Percentiles rank a stretch among this genome's conserved stretches.
These are phyloP conservation scores for Candida qinlingensis DNA, from an alignment of 805 yeast species.

Conservation along the genomic window DNA sequence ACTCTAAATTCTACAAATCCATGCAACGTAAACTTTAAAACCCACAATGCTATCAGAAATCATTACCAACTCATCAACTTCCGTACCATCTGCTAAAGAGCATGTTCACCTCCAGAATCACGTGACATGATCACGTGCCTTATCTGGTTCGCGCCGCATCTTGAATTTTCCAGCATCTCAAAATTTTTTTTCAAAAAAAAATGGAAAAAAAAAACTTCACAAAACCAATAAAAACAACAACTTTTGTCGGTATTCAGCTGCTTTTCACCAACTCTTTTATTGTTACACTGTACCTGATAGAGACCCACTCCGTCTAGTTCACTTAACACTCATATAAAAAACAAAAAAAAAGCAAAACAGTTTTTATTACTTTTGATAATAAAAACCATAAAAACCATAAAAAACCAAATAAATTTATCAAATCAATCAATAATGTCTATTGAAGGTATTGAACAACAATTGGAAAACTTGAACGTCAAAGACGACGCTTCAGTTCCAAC, in stretches of 20 bases:
- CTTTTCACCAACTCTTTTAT: background rate
- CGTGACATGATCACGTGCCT: background rate
- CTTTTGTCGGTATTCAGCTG: conserved; percentile 5
- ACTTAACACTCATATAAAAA: background rate
- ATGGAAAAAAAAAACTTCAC: background rate
- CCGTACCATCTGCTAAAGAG: background rate
- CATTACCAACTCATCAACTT: no score
- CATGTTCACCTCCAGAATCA: background rate
- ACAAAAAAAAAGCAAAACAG: background rate
- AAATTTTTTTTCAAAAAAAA: background rate
- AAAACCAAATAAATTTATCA: conserved; percentile 12
- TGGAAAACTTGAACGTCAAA: conserved; percentile 43
- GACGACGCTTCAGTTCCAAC: conserved; percentile 28
- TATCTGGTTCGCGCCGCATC: background rate
- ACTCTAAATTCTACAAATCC: no score
- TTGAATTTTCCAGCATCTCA: background rate
- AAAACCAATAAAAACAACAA: background rate
- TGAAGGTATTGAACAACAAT: conserved; percentile 37
- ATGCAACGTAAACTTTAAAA: no score
- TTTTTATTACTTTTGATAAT: background rate
- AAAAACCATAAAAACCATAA: conserved; percentile 22
- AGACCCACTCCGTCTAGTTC: background rate
- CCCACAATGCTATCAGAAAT: no score
- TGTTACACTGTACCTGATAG: background rate
- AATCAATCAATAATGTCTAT: conserved; percentile 33